Base-by-base conservation (phyloP, 176 grass and related monocot species). In the Rhynchospora breviuscula region DNA sequence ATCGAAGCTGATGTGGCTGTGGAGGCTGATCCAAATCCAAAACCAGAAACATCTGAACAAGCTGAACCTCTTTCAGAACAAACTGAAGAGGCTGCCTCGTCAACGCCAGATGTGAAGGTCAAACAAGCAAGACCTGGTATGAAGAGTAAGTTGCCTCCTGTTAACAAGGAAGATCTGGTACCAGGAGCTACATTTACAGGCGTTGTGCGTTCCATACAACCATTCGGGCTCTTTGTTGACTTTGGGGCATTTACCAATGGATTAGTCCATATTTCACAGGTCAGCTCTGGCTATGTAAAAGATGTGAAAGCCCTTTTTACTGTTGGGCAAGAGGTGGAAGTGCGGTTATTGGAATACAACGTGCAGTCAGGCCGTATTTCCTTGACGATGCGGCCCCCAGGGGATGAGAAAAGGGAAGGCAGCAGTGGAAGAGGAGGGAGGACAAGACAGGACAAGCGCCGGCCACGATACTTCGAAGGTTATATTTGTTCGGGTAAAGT, bases 181-280 rank as follows among this genome's bases (percentile, higher is more conserved):
- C 91, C 93, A 13, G 96, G 96, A 63, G 86, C 89, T 59, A 86
- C 88, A 67, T 99, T 95, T 83, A 89, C 84, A 13, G 96, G 96
- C 67, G 91, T 90, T 63, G 89, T 99, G 46, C 89, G 89, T 70
- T 95, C 96, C 47, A 90, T 99, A 82, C 90, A 93, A 59, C 93
- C 93, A 74, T 99, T 99, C 83, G 96, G 96, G 74, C 52, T 88
- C 76, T 99, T 99, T 78, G 93, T 95, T 67, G 93, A 99, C 69
- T 86, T 99, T 68, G 96, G 96, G 15, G 89, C 91, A 29, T 99
- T 90, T 84, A 92, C 86, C 14, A 91, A 99, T 78, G 96, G 96
- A 47, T 85, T 95, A 84, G 96, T 99, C 23, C 96, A 95, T 83
- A 89, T 99, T 84, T 99, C 96, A 25, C 79, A 88, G 88, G 83